Conservation (phyloP, 805 yeast genomes). For the Saturnispora ahearnii region DNA sequence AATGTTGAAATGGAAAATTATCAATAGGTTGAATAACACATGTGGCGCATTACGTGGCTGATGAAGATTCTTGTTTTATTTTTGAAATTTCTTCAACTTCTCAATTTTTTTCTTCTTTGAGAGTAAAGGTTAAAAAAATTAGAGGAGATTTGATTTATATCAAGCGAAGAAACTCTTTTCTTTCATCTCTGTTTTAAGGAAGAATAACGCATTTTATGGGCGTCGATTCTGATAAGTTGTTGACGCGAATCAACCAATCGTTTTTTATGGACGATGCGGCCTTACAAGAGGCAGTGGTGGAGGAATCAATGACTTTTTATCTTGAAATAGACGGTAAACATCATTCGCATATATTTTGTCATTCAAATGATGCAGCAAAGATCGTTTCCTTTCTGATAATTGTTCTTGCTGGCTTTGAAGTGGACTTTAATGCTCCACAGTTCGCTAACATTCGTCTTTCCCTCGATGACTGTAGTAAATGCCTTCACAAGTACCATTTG, state of each 20-base stretch:
- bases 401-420: conserved; percentile 13
- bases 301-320: conserved; percentile 28
- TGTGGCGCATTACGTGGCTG: neutral
- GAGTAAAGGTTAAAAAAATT: neutral
- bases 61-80: neutral
- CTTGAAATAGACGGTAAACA: conserved; percentile 21
- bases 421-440: conserved; percentile 27
- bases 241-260: conserved; percentile 9
- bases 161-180: neutral
- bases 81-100: neutral
- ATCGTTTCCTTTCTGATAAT: conserved; percentile 11
- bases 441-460: conserved; percentile 18
- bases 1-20: too few relatives aligned
- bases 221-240: conserved; percentile 1
- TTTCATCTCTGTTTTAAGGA: neutral
- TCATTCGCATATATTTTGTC: conserved; percentile 27
- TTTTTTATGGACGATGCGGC: conserved; percentile 27
- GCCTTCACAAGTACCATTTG: conserved; percentile 44
- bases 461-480: conserved; percentile 42
- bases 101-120: neutral
- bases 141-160: neutral
- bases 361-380: conserved; percentile 7
- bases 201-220: neutral
- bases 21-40: too few relatives aligned
- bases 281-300: conserved; percentile 25